phyloP scores from a whole-genome alignment of 768 basidiomycete genomes.

The Cystobasidium onofrii region DNA sequence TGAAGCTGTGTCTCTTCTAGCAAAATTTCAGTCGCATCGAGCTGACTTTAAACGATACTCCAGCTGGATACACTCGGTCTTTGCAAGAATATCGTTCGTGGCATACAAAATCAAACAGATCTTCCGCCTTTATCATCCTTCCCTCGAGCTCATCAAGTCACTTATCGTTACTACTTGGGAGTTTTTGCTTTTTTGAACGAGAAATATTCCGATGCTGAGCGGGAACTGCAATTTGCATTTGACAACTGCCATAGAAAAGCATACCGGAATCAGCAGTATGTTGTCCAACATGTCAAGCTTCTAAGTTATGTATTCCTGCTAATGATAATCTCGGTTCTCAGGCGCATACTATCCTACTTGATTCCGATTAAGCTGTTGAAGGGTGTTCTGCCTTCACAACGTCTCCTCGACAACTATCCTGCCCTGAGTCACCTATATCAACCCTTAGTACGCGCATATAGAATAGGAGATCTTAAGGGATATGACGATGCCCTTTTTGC shows the following conservation, averaged over 20 bases:
- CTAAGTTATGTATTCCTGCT: not conserved
- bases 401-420: slow-evolving; percentile 65
- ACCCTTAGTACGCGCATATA: slow-evolving; percentile 74
- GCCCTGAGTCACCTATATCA: slow-evolving; percentile 62
- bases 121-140: slow-evolving; percentile 68
- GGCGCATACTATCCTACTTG: slow-evolving; percentile 82
- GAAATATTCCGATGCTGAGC: slow-evolving; percentile 75
- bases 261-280: slow-evolving; percentile 73
- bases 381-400: slow-evolving; percentile 71
- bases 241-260: slow-evolving; percentile 67
- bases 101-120: slow-evolving; percentile 73
- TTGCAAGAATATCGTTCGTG: slow-evolving; percentile 82
- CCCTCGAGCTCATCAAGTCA: slow-evolving; percentile 62
- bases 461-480: slow-evolving; percentile 62
- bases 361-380: slow-evolving; percentile 79
- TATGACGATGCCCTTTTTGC: slow-evolving; percentile 70
- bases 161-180: slow-evolving; percentile 87
- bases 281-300: slow-evolving; percentile 12
- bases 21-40: no score
- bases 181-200: slow-evolving; percentile 91
- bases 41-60: no score
- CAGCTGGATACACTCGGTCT: slow-evolving; percentile 86
- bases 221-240: slow-evolving; percentile 77
- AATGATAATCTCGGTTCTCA: slow-evolving; percentile 44
- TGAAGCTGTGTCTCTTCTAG: slow-evolving; percentile 35